phyloP scores from a whole-genome alignment of 192 early-diverging fungal species.

The Helicostylum pulchrum region DNA sequence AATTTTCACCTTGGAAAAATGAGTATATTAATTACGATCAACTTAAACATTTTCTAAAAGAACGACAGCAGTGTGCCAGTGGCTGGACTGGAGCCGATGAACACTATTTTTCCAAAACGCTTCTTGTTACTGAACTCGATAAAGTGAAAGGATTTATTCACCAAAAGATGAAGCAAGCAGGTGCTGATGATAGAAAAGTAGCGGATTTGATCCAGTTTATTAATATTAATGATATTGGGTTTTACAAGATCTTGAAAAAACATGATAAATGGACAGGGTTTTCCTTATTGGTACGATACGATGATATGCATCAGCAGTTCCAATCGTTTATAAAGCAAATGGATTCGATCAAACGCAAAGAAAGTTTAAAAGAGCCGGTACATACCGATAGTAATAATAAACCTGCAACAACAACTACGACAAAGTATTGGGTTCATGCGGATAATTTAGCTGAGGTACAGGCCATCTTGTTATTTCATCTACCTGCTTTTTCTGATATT shows the following conservation, averaged over 20 bases:
- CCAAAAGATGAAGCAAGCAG: not conserved
- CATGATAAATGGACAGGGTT: constrained; percentile 87
- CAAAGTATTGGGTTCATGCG: constrained; percentile 85
- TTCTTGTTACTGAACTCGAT: constrained; percentile 12
- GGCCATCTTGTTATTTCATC: constrained; percentile 76
- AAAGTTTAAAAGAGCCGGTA: not conserved
- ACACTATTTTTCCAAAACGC: constrained; percentile 11
- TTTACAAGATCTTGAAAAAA: constrained; percentile 93
- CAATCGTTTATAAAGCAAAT: not conserved
- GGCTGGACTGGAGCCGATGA: constrained; percentile 17
- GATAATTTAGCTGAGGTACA: constrained; percentile 89
- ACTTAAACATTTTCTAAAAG: constrained; percentile 19
- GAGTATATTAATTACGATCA: constrained; percentile 23
- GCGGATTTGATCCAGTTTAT: constrained; percentile 39
- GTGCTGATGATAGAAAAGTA: not conserved
- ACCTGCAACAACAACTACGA: not conserved
- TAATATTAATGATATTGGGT: constrained; percentile 72
- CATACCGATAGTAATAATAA: not conserved
- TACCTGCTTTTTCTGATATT: constrained; percentile 68
- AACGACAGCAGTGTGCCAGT: constrained; percentile 7
- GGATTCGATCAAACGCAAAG: not conserved
- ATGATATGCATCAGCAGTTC: constrained; percentile 31
- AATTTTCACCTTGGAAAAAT: constrained; percentile 17
- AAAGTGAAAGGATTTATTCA: constrained; percentile 4
- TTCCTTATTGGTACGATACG: constrained; percentile 58